phyloP scores from a whole-genome alignment of 2,329 filamentous ascomycete species.

The Ilyonectria sp. region DNA sequence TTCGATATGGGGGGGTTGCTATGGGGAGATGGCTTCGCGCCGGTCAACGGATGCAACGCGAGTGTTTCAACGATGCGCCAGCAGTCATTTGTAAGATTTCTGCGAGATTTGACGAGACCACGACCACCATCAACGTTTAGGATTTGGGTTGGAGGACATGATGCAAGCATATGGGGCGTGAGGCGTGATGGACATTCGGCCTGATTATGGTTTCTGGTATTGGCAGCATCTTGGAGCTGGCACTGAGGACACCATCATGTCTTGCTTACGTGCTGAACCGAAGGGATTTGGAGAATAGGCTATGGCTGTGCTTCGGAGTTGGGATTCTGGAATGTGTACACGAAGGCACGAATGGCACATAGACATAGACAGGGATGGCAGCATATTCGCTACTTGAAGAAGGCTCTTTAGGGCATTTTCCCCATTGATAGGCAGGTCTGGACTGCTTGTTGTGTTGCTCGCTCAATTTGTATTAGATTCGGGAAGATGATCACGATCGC shows the following conservation, averaged over 20 bases:
- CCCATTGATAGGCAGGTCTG: too few relatives aligned
- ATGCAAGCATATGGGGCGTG: constrained; percentile 30
- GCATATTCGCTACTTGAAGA: constrained; percentile 15
- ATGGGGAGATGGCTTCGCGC: constrained; percentile 19
- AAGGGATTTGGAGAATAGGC: constrained; percentile 15
- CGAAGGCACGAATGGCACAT: constrained; percentile 38
- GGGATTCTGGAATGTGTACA: constrained; percentile 40
- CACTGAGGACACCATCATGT: constrained; percentile 30
- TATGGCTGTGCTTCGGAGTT: constrained; percentile 34
- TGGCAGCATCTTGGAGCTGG: constrained; percentile 29
- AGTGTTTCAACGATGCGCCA: constrained; percentile 11
- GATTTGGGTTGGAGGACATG: constrained; percentile 31
- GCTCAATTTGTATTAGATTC: neutral
- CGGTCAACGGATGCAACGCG: constrained; percentile 13
- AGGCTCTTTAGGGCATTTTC: neutral
- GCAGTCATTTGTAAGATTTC: constrained; percentile 34
- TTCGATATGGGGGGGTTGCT: constrained; percentile 27
- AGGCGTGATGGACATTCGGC: constrained; percentile 34
- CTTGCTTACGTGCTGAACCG: neutral
- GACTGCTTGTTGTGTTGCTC: neutral
- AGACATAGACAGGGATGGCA: constrained; percentile 43
- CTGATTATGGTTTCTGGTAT: constrained; percentile 26
- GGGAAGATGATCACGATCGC: neutral
- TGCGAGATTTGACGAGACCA: constrained; percentile 29
- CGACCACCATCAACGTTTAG: constrained; percentile 26